phyloP scores from a whole-genome alignment of 2,329 filamentous ascomycete species.

The Chalaropsis thielavioides region DNA sequence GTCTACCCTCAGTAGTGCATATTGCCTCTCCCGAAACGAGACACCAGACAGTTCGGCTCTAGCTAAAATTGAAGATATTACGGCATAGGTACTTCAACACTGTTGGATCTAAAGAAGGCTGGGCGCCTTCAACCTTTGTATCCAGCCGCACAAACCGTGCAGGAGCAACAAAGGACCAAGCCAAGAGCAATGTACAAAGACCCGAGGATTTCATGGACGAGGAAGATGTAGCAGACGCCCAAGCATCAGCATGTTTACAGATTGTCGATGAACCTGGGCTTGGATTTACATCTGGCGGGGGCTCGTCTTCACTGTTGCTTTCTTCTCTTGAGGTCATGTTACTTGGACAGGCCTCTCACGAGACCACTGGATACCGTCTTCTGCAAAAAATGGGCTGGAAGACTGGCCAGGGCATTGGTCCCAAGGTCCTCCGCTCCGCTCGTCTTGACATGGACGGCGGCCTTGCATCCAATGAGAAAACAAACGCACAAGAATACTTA shows the following conservation, averaged over 20 bases:
- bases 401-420: slow-evolving; percentile 82
- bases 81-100: slow-evolving; percentile 78
- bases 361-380: slow-evolving; percentile 76
- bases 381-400: slow-evolving; percentile 92
- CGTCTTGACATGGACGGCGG: slow-evolving; percentile 35
- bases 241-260: slow-evolving; percentile 60
- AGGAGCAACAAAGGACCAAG: slow-evolving; percentile 29
- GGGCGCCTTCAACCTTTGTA: slow-evolving; percentile 82
- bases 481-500: slow-evolving; percentile 34
- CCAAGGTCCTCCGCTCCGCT: slow-evolving; percentile 63
- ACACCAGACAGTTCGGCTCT: background rate
- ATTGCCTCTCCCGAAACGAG: background rate
- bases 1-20: background rate
- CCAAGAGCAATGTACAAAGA: slow-evolving; percentile 33
- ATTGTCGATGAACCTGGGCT: slow-evolving; percentile 40
- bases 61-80: slow-evolving; percentile 20
- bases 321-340: slow-evolving; percentile 47
- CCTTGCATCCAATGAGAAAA: background rate
- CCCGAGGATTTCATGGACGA: slow-evolving; percentile 97
- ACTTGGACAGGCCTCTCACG: slow-evolving; percentile 58
- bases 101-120: slow-evolving; percentile 95
- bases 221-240: slow-evolving; percentile 78
- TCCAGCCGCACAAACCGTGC: slow-evolving; percentile 67
- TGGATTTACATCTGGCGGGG: background rate
- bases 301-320: slow-evolving; percentile 37